These are phyloP conservation scores for Amylostereum chailletii DNA, from an alignment of 1,284 basidiomycete species.

Conservation along the genomic window DNA sequence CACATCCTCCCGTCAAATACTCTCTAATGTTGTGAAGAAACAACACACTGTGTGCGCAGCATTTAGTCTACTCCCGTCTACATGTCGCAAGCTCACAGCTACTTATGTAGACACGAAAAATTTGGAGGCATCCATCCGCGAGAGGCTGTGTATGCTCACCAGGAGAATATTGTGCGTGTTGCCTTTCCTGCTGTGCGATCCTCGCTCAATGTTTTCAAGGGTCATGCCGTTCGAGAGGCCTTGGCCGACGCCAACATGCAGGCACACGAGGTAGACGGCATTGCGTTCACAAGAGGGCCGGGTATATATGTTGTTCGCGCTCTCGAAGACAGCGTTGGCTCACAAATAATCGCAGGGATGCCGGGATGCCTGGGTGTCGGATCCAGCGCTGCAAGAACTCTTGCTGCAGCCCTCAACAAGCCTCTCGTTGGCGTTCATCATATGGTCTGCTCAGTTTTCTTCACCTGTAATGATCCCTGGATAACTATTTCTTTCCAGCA, in stretches of 20 bases:
- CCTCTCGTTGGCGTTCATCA: slow-evolving; percentile 89
- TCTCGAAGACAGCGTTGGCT: neutral
- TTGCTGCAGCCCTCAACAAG: slow-evolving; percentile 70
- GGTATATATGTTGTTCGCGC: slow-evolving; percentile 31
- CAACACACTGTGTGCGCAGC: slow-evolving; percentile 54
- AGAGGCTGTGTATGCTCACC: slow-evolving; percentile 67
- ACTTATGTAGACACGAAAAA: slow-evolving; percentile 41
- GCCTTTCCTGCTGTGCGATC: neutral
- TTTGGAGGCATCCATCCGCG: slow-evolving; percentile 83
- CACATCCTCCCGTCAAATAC: slow-evolving; percentile 53
- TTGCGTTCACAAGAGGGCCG: slow-evolving; percentile 89
- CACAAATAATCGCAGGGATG: slow-evolving; percentile 43
- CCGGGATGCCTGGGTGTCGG: slow-evolving; percentile 72
- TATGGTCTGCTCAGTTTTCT: slow-evolving; percentile 53
- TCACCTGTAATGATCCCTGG: neutral
- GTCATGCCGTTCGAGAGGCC: slow-evolving; percentile 62
- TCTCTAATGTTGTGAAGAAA: slow-evolving; percentile 77
- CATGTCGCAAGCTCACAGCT: neutral
- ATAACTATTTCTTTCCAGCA: slow-evolving; percentile 46
- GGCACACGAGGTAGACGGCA: slow-evolving; percentile 66
- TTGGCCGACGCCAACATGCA: slow-evolving; percentile 53
- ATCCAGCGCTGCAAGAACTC: slow-evolving; percentile 70
- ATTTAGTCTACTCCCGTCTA: neutral
- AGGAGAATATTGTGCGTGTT: slow-evolving; percentile 62
- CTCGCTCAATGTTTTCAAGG: slow-evolving; percentile 35